Percentiles rank a stretch among this genome's conserved stretches.
phyloP scores from a whole-genome alignment of 2,329 filamentous ascomycete genomes.

The Clonostachys sp. region DNA sequence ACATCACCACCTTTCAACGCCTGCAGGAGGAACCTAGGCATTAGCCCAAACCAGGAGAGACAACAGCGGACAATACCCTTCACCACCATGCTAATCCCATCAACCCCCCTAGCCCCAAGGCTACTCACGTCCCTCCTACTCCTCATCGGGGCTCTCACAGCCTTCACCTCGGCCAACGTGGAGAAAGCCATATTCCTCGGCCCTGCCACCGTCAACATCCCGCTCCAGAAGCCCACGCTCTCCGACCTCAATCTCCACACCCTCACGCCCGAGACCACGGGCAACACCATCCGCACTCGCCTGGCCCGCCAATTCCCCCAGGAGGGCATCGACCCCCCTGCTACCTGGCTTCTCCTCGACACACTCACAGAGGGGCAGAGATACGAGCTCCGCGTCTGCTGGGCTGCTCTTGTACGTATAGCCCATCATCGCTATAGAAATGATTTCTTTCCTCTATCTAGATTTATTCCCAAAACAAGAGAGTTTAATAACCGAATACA shows the following conservation, averaged over 20 bases:
- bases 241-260: conserved; percentile 57
- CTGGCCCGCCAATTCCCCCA: conserved; percentile 65
- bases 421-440: not conserved
- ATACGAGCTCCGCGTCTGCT: conserved; percentile 91
- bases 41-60: not conserved
- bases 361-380: conserved; percentile 65
- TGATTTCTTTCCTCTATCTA: not conserved
- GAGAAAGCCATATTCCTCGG: conserved; percentile 89
- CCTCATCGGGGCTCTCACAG: conserved; percentile 8
- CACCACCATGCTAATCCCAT: not conserved
- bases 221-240: conserved; percentile 27
- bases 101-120: not conserved
- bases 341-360: conserved; percentile 77
- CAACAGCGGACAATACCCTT: not conserved
- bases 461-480: not conserved
- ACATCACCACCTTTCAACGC: too few relatives aligned
- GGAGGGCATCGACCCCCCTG: conserved; percentile 44
- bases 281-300: conserved; percentile 50
- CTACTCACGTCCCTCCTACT: conserved; percentile 2
- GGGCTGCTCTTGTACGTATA: conserved; percentile 78
- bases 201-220: conserved; percentile 53
- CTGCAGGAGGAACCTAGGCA: too few relatives aligned
- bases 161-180: conserved; percentile 59
- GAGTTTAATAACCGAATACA: not conserved
- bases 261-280: conserved; percentile 52